Evolutionary conservation across 805 yeast genomes (phyloP).

Genomic region (Sugiyamaella boreocaroliniensis): DNA sequence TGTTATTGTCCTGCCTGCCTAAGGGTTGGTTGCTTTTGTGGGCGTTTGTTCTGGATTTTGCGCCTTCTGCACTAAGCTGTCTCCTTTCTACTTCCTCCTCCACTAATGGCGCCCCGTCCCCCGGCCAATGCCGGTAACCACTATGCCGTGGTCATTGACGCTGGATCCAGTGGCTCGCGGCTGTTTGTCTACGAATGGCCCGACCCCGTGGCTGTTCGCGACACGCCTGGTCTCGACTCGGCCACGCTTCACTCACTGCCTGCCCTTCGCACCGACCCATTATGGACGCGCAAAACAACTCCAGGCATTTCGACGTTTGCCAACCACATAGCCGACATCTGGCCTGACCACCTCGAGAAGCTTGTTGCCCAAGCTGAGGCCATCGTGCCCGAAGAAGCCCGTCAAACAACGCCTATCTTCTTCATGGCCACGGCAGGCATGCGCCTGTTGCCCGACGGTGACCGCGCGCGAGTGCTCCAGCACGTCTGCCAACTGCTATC

Average conservation of each 20-base stretch:
- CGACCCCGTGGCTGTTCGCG: slow-evolving; percentile 35
- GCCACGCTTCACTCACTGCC: slow-evolving; percentile 55
- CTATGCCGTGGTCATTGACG: slow-evolving; percentile 87
- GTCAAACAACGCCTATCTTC: slow-evolving; percentile 71
- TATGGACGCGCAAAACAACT: slow-evolving; percentile 64
- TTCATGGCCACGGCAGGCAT: slow-evolving; percentile 97
- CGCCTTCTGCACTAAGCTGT: no score
- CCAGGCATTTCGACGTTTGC: slow-evolving; percentile 81
- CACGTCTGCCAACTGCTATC: slow-evolving; percentile 55
- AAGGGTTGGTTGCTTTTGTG: no score
- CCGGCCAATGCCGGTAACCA: slow-evolving; percentile 30
- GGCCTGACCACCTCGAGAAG: slow-evolving; percentile 62
- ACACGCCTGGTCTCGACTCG: slow-evolving; percentile 27
- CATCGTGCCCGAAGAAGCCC: slow-evolving; percentile 58
- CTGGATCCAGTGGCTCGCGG: slow-evolving; percentile 94
- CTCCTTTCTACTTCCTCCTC: background rate
- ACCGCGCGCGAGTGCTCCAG: slow-evolving; percentile 47
- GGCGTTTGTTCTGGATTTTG: background rate
- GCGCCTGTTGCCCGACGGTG: slow-evolving; percentile 60
- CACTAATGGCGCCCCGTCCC: slow-evolving; percentile 26
- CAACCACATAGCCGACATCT: slow-evolving; percentile 47
- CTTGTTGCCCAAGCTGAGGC: slow-evolving; percentile 62
- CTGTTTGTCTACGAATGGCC: slow-evolving; percentile 79
- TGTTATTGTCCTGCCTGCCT: no score
- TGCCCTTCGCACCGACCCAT: slow-evolving; percentile 49